Base-by-base conservation (phyloP, 2,329 filamentous ascomycete genomes). In the Penicillium frequentans region DNA sequence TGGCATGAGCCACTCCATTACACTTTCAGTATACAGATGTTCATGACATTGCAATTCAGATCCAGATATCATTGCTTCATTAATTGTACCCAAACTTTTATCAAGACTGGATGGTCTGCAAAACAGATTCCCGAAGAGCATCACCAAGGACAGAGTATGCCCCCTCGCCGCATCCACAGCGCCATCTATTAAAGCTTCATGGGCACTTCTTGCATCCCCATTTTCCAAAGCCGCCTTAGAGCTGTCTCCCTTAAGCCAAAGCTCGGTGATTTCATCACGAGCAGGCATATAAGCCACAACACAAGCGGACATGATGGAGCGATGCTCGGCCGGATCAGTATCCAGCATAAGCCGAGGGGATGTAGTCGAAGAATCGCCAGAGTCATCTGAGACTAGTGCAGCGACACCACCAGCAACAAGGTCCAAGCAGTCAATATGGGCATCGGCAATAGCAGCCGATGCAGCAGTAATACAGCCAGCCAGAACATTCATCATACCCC, bases 371-470 rank as follows among this genome's bases (percentile, higher is more conserved):
- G 60, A 59, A 5, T 64, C 61, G 2, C 61, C 63, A 49, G 54
- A 52, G 27, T 70, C 67, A 55, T 72, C 72, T n/a, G 75, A 62
- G 14, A 95, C 87, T 48, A 96, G 75, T 4, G 91, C 93, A 29
- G 93, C 92, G 42, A 98, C 91, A 27, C 95, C 95, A 10, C 93
- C 95, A 29, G 90, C 86, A 19, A 97, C 88, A 31, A 93, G 84
- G 77, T 97, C 95, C 48, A 98, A 88, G 70, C 92, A 97, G 71
- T 99, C 95, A 59, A 99, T 97, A 9, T 92, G 92, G 1, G 95
- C 95, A 77, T 99, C 95, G 3, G 90, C 90, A 69, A 99, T 86
- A 14, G 95, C 95, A 10, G 93, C 93, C 54, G 92, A 93, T 10
- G 93, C 91, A 54, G 96, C 93, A 0, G 92, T 98, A 66, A 99